Base-by-base conservation (phyloP, 2,329 filamentous ascomycete species). In the Penicillium sp. region DNA sequence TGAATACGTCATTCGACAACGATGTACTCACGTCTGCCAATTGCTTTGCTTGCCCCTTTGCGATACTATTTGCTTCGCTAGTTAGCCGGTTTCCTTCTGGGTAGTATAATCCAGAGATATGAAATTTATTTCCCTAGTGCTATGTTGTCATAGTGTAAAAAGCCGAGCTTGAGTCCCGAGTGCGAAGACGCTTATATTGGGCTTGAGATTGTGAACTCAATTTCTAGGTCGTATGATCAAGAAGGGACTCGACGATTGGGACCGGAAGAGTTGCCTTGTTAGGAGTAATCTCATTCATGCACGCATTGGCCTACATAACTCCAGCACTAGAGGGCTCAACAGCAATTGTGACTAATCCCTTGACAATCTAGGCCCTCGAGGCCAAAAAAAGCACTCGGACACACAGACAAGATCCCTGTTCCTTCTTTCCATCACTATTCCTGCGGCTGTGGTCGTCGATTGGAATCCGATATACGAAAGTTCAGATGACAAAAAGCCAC, bases 81-180 rank as follows among this genome's bases (percentile, higher is more conserved):
- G 53, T 24, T 53, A 49, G 47, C 45, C 50, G n/a, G 38, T 55
- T 44, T 45, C 24, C 36, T 48, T 34, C 32, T 56, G 36, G 54
- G 41, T 47, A 45, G 5, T 42, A 52, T 52, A 48, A 36, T 52
- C 36, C 39, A 52, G 48, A 52, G 50, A 48, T 29, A 32, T 36
- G 29, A 48, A 36, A 39, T 13, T 31, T 8, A 22, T n/a, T 34
- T 39, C 5, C 27, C 21, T 39, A 14, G 13, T 34, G n/a, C 29
- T 41, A 24, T 27, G 18, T 27, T 32, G 18, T 13, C 24, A 44
- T 34, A 4, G 31, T 34, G 13, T 27, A 27, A 8, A 27, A 8
- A 27, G 5, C 24, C 5, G 24, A 27, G 24, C 24, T 8, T 27
- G 24, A 8, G 8, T 27, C 8, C 24, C 5, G 11, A 34, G 32